Conservation (phyloP, 2,329 filamentous ascomycete species). For the Curvularia spicifera region DNA sequence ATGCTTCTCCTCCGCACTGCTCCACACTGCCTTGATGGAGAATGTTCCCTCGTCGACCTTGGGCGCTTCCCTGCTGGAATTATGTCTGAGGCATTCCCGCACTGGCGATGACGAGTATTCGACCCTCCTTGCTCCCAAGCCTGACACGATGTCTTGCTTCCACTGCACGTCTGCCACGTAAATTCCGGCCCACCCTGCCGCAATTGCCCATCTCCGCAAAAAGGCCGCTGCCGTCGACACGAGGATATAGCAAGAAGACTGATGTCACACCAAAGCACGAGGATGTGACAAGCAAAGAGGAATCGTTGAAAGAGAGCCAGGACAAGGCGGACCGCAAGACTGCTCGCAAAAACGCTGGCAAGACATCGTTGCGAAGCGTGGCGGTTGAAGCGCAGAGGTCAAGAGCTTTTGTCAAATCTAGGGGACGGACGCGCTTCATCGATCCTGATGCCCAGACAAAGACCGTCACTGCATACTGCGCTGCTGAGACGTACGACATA, state of each 20-base stretch:
- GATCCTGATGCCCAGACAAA: slow-evolving; percentile 56
- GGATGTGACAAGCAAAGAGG: slow-evolving; percentile 17
- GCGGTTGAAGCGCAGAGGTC: slow-evolving; percentile 81
- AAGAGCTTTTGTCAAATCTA: slow-evolving; percentile 59
- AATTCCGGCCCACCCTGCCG: slow-evolving; percentile 10
- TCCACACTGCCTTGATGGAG: slow-evolving; percentile 13
- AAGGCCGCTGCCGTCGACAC: slow-evolving; percentile 25
- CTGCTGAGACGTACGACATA: slow-evolving; percentile 71
- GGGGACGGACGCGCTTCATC: slow-evolving; percentile 53
- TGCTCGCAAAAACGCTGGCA: slow-evolving; percentile 38
- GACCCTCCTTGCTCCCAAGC: slow-evolving; percentile 29
- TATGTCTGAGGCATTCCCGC: slow-evolving; percentile 23
- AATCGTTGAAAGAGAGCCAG: slow-evolving; percentile 15
- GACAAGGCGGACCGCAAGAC: slow-evolving; percentile 29
- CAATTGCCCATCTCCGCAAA: slow-evolving; percentile 14
- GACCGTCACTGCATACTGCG: slow-evolving; percentile 69
- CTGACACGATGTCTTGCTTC: slow-evolving; percentile 33
- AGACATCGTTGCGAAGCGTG: slow-evolving; percentile 72
- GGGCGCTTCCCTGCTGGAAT: slow-evolving; percentile 10
- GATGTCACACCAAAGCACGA: slow-evolving; percentile 38
- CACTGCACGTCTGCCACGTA: slow-evolving; percentile 3
- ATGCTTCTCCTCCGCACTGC: slow-evolving; percentile 19
- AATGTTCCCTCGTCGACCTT: slow-evolving; percentile 1
- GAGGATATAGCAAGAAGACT: slow-evolving; percentile 24
- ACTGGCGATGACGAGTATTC: slow-evolving; percentile 37